A percentile compares a stretch with the other conserved stretches of the same genome.
phyloP scores from a whole-genome alignment of 148 eudicot genomes.

The Hydrangea macrophylla region DNA sequence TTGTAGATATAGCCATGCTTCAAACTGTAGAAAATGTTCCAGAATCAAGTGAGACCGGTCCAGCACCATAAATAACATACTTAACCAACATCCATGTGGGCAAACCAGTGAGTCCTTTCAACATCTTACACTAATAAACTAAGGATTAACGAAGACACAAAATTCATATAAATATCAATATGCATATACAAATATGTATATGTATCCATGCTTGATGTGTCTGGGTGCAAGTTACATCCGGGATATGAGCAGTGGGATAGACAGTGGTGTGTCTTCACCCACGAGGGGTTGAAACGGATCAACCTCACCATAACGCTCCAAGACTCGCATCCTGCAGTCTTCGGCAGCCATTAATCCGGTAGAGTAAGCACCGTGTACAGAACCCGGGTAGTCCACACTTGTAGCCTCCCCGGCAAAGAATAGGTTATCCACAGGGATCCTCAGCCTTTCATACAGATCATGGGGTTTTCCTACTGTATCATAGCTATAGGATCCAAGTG shows the following conservation, averaged over 20 bases:
- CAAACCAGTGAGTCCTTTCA: no score
- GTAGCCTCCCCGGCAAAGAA: slow-evolving; percentile 99
- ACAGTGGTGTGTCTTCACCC: slow-evolving; percentile 62
- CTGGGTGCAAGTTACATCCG: slow-evolving; percentile 65
- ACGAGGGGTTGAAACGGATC: slow-evolving; percentile 78
- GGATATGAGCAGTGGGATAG: slow-evolving; percentile 80
- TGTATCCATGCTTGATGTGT: no score
- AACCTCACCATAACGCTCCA: slow-evolving; percentile 83
- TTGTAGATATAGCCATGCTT: no score
- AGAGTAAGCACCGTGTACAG: slow-evolving; percentile 94
- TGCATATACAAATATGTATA: no score
- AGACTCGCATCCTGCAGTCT: slow-evolving; percentile 95
- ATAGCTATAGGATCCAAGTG: slow-evolving; percentile 91
- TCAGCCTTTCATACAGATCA: slow-evolving; percentile 76
- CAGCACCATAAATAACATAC: no score
- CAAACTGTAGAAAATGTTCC: no score
- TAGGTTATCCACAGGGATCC: slow-evolving; percentile 89
- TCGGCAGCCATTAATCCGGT: slow-evolving; percentile 93
- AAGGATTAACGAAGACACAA: no score
- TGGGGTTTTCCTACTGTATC: slow-evolving; percentile 88
- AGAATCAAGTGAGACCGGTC: no score
- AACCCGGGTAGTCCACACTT: slow-evolving; percentile 73
- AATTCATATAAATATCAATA: no score
- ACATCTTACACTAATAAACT: no score
- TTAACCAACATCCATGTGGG: no score